Base-by-base conservation (phyloP, 352 stramenopile genomes). In the Aphanomyces astaci region DNA sequence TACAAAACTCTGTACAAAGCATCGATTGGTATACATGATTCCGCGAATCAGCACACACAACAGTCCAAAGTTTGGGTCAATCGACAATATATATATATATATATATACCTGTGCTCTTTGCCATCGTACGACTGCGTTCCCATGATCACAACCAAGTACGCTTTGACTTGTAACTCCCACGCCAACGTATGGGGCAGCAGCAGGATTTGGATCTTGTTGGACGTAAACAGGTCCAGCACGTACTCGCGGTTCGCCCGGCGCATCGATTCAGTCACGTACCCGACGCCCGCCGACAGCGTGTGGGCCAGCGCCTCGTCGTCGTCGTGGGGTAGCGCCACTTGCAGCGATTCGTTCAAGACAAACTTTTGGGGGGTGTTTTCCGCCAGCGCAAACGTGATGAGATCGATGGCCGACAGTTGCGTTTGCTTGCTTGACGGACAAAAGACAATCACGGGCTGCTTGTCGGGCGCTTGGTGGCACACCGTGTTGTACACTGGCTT, bases 401-500 rank as follows among this genome's bases (percentile, higher is more conserved):
- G 72, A 78, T 99, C 97, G 73, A 99, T 99, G 3, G 97, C 96
- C 15, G 92, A 99, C 24, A 99, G 79, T 75, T 99, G 96, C 28
- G 95, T 95, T 76, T 99, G 98, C 75, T 98, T 98, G 25, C 90
- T 82, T 17, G 96, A 99, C 10, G 98, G 96, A 32, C 99, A 96
- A 76, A 99, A 99, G 39, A 99, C 84, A 11, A 99, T 79, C 0
- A 87, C 87, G 28, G 88, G 90, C 72, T 98, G 97, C 40, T 88
- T 87, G 64, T 62, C 32, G 3, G 80, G 76, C 71, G n/a, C n/a
- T n/a, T 98, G 92, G 49, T 88, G 87, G 30, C 82, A 79, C 5
- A 99, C 81, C 17, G 89, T 87, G 75, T 98, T 98, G 84, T 98
- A 99, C 48, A 97, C 82, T 11, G 97, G 97, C 74, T 99, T 99